Percentiles rank a stretch among this genome's conserved stretches.
Evolutionary conservation across 257 asterid species (phyloP).

Genomic region (Solanum sitiens): DNA sequence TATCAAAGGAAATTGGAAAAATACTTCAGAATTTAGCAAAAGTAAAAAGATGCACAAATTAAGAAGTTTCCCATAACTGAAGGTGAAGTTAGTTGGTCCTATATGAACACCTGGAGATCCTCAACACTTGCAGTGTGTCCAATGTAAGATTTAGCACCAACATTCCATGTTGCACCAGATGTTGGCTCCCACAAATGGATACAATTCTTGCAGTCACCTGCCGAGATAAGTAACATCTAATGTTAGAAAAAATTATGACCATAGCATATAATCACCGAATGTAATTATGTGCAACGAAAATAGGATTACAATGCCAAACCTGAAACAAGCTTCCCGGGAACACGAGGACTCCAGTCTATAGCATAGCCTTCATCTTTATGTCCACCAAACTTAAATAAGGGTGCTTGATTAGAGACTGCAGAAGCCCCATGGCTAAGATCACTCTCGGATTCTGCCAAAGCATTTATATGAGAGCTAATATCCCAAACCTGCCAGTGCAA

Average conservation of each 20-base stretch:
- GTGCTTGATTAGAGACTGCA: constrained; percentile 46
- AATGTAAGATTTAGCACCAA: constrained; percentile 34
- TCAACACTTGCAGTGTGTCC: constrained; percentile 70
- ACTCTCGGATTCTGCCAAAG: constrained; percentile 52
- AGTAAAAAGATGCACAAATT: neutral
- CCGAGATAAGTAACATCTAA: neutral
- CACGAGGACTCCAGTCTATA: constrained; percentile 91
- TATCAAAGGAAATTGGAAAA: constrained; percentile 5
- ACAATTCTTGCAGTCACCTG: constrained; percentile 79
- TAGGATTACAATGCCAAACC: constrained; percentile 26
- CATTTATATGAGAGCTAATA: constrained; percentile 63
- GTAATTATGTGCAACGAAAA: neutral
- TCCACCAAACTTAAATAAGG: constrained; percentile 59
- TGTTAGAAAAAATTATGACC: neutral
- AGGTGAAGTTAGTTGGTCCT: neutral
- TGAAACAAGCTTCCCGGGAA: constrained; percentile 80
- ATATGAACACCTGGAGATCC: constrained; percentile 56
- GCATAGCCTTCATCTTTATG: constrained; percentile 98
- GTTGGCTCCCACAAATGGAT: constrained; percentile 93
- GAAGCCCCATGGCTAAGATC: constrained; percentile 35
- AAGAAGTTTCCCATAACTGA: neutral
- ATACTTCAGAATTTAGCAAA: neutral
- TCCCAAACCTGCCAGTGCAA: constrained; percentile 75
- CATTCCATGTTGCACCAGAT: constrained; percentile 67
- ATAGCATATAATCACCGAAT: neutral